Percentiles rank a stretch among this genome's conserved stretches.
Evolutionary conservation across 805 yeast genomes (phyloP).

Genomic region (Tetrapisispora pingtungensis): DNA sequence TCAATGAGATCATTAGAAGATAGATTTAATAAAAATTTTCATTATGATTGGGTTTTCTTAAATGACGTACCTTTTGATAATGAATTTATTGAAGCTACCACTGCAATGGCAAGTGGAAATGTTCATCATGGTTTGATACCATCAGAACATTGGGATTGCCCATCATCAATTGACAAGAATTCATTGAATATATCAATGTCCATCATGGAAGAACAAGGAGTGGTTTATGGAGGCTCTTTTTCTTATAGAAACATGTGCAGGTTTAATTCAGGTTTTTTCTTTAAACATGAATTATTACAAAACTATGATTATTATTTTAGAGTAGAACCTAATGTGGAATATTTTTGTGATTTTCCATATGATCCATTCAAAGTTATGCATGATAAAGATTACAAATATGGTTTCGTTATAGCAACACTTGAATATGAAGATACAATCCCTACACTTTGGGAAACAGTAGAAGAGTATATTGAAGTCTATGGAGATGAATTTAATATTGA

Average conservation of each 20-base stretch:
- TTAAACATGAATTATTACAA: constrained; percentile 58
- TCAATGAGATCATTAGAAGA: constrained; percentile 76
- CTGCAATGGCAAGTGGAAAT: constrained; percentile 51
- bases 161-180: constrained; percentile 55
- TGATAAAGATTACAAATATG: constrained; percentile 67
- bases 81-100: constrained; percentile 51
- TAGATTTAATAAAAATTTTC: constrained; percentile 53
- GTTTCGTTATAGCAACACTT: constrained; percentile 73
- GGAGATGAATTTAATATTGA: constrained; percentile 33
- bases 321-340: constrained; percentile 87
- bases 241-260: constrained; percentile 92
- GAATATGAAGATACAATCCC: constrained; percentile 84
- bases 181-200: constrained; percentile 39
- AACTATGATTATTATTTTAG: constrained; percentile 88
- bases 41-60: constrained; percentile 71
- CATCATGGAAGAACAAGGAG: constrained; percentile 36
- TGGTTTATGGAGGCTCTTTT: constrained; percentile 54
- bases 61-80: constrained; percentile 63
- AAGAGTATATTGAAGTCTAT: constrained; percentile 53
- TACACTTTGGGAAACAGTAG: constrained; percentile 66
- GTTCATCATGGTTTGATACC: constrained; percentile 62
- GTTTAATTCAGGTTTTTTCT: constrained; percentile 86
- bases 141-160: constrained; percentile 65
- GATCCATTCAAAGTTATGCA: constrained; percentile 82
- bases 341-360: constrained; percentile 72